Evolutionary conservation across 768 basidiomycete genomes (phyloP), one percentile per base, ranked within the genome.

Genomic region (Hypholoma sublateritium): DNA sequence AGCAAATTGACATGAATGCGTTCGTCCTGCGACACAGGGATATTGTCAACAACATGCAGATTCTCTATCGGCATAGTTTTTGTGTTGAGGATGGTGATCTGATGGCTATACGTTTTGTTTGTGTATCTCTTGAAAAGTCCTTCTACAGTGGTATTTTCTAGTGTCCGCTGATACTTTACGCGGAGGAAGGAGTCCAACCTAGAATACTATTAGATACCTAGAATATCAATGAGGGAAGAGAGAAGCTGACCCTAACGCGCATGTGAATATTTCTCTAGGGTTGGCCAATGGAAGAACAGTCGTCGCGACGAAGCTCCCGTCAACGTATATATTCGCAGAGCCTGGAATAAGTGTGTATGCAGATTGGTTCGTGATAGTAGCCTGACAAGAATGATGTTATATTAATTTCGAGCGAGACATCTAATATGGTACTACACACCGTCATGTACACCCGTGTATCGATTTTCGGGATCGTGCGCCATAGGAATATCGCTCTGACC

Each of bases 341-440:
- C 83, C 83, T 0, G 69, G 58, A 17, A 84, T 68, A 16, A 84
- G 65, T 3, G 76, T 73, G 53, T 80, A 80, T 16, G 79, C 75
- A 8, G 79, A 80, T 13, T 73, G 72, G 59, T 84, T 84, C 64
- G 73, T 76, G 58, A 84, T 74, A 49, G 65, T 73, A n/a, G 74
- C 75, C 74, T 80, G 48, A 7, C 9, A 34, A 16, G 25, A 55
- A 28, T 6, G n/a, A 36, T 1, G 3, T 6, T 32, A 35, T 5
- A 4, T 54, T 32, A 7, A 5, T 7, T 42, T 11, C 34, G 2
- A 45, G 28, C 42, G 19, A n/a, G n/a, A 25, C 13, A 32, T 17
- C 7, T 11, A 25, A 36, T 8, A 32, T 5, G 19, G 19, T 9
- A 35, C 8, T 12, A 58, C 62, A 2, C 43, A 72, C 73, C 50